Evolutionary conservation across 225 moss, liverwort and hornwort genomes (phyloP), one percentile per base, ranked within the genome.

Genomic region (Takakia lepidozioides): DNA sequence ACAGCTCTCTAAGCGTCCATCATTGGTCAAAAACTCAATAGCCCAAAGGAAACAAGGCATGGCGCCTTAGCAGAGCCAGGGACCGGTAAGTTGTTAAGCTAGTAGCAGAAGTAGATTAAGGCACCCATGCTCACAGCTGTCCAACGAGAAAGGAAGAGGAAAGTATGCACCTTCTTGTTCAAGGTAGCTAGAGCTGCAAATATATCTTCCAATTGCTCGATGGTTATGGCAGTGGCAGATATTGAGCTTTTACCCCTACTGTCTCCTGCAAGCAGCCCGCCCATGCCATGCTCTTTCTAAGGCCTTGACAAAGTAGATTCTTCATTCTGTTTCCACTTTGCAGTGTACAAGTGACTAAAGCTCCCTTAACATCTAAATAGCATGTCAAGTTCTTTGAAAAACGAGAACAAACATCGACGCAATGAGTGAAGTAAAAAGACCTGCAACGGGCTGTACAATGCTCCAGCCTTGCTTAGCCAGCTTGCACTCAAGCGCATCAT

Each of bases 111-210:
- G n/a, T 7, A 41, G n/a, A 13, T 41, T 17, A 14, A 17, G 3
- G 7, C 41, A 41, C 17, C 8, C 41, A 41, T 9, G 4, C 20
- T 19, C 20, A 16, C 7, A 7, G 20, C 41, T 17, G 41, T 13
- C 41, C 15, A 27, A n/a, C 25, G 24, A 25, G 47, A 26, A 27
- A 19, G 28, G 18, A 29, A 48, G 28, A 23, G 9, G 20, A 19
- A 35, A 22, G 8, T 13, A n/a, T 16, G 19, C 65, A 87, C 92
- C 74, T 42, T 61, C 59, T 78, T 87, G 58, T 77, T 82, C 43
- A 80, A 46, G 32, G 42, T 21, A 46, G 82, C 87, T 49, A 87
- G 58, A 50, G 59, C 67, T 23, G 72, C 82, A 67, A 64, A 74
- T 43, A 92, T 61, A 35, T 92, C 87, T 49, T 84, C 65, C 16